Evolutionary conservation across 2,329 filamentous ascomycete species (phyloP).

Genomic region (Parascedosporium putredinis): DNA sequence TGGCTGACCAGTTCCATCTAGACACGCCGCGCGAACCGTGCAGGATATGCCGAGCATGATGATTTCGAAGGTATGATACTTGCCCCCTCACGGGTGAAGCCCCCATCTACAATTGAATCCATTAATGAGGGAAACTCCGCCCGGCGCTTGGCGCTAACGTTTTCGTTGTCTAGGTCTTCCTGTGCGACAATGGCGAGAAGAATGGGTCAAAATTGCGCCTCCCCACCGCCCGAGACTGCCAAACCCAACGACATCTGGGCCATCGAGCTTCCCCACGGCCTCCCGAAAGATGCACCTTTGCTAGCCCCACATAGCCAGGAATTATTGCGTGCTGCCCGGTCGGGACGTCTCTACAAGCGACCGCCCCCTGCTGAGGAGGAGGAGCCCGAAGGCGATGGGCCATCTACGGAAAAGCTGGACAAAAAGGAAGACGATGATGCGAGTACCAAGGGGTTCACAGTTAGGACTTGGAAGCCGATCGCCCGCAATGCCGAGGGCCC

Average conservation of each 20-base stretch:
- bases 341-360: constrained; percentile 65
- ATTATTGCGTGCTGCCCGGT: constrained; percentile 69
- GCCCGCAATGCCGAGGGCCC: constrained; percentile 46
- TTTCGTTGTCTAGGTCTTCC: constrained; percentile 80
- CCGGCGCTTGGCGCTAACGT: too few species aligned
- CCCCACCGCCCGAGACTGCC: constrained; percentile 51
- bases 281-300: constrained; percentile 78
- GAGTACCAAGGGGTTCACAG: constrained; percentile 39
- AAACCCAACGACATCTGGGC: constrained; percentile 60
- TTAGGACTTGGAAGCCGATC: constrained; percentile 52
- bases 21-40: constrained; percentile 47
- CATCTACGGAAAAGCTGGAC: constrained; percentile 38
- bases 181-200: constrained; percentile 80
- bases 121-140: too few species aligned
- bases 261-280: constrained; percentile 62
- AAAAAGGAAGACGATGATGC: constrained; percentile 53
- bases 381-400: constrained; percentile 43
- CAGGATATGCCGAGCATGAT: constrained; percentile 48
- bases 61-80: constrained; percentile 43
- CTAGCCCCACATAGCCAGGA: constrained; percentile 72
- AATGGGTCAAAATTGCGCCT: constrained; percentile 57
- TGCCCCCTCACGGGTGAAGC: too few species aligned
- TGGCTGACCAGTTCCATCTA: constrained; percentile 17
- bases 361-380: constrained; percentile 53
- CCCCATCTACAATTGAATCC: too few species aligned